Evolutionary conservation across 768 basidiomycete genomes (phyloP).

Genomic region (Rhodotorula sphaerocarpa): DNA sequence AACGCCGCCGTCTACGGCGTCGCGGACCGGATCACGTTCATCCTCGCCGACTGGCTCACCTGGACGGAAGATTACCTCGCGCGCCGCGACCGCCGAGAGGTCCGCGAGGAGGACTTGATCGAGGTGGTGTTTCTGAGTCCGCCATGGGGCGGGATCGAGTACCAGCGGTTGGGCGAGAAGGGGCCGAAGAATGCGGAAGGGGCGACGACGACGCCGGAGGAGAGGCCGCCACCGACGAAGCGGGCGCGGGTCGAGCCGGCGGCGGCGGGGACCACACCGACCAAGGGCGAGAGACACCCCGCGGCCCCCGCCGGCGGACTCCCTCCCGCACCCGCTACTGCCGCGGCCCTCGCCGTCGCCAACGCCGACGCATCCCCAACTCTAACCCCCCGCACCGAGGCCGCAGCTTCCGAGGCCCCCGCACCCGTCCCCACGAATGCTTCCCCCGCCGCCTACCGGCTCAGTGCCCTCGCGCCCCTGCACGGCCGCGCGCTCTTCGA

Average conservation of each 20-base stretch:
- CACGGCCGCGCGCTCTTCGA: constrained; percentile 74
- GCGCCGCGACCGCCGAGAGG: constrained; percentile 6
- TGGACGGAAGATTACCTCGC: constrained; percentile 52
- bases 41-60: constrained; percentile 71
- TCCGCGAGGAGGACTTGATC: constrained; percentile 20
- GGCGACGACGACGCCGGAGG: not conserved
- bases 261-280: too few relatives aligned
- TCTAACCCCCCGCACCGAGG: too few relatives aligned
- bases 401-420: too few relatives aligned
- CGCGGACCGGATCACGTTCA: constrained; percentile 87
- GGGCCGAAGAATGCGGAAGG: not conserved
- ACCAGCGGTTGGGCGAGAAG: constrained; percentile 15
- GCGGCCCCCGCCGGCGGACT: too few relatives aligned
- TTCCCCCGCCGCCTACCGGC: constrained; percentile 54
- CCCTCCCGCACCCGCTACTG: too few relatives aligned
- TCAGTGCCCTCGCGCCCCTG: constrained; percentile 66
- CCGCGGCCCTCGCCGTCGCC: too few relatives aligned
- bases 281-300: too few relatives aligned
- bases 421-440: too few relatives aligned
- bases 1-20: constrained; percentile 93
- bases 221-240: too few relatives aligned
- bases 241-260: too few relatives aligned
- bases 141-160: constrained; percentile 40
- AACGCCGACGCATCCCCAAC: too few relatives aligned
- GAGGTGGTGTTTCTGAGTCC: constrained; percentile 39